A percentile compares a stretch with the other conserved stretches of the same genome.
Evolutionary conservation across 805 yeast species (phyloP).

Genomic region (Saccharomycopsis javanensis): DNA sequence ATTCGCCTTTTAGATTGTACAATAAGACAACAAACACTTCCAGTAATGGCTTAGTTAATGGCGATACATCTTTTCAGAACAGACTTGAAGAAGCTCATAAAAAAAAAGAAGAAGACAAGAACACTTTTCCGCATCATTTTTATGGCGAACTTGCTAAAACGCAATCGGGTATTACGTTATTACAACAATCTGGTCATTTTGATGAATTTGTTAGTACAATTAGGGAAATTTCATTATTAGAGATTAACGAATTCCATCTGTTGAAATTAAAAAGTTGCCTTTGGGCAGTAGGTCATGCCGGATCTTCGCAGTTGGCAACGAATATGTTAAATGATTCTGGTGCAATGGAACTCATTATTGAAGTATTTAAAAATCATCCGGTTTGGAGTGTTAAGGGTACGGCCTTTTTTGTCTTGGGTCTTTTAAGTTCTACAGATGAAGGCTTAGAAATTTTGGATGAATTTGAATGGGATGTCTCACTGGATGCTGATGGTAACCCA

Average conservation of each 20-base stretch:
- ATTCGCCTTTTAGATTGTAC: conserved; percentile 13
- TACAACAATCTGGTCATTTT: conserved; percentile 33
- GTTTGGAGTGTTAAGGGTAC: conserved; percentile 63
- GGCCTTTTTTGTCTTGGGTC: conserved; percentile 69
- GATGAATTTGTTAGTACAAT: conserved; percentile 20
- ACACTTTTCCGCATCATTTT: conserved; percentile 50
- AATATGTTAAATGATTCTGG: conserved; percentile 44
- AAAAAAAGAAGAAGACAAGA: conserved; percentile 18
- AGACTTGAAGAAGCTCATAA: conserved; percentile 2
- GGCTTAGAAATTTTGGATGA: conserved; percentile 84
- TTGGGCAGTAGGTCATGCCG: conserved; percentile 84
- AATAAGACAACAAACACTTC: background rate
- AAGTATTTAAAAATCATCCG: conserved; percentile 36
- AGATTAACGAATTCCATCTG: conserved; percentile 29
- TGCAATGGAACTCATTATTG: conserved; percentile 43
- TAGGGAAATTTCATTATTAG: conserved; percentile 20
- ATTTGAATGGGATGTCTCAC: conserved; percentile 56
- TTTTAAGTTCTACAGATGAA: conserved; percentile 59
- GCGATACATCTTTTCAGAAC: conserved; percentile 18
- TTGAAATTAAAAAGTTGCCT: conserved; percentile 57
- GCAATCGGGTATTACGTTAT: conserved; percentile 61
- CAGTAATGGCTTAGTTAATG: background rate
- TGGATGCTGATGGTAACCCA: conserved; percentile 35
- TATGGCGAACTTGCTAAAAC: conserved; percentile 75
- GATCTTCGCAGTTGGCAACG: conserved; percentile 63